Evolutionary conservation across 768 basidiomycete species (phyloP).

Genomic region (Pleurotus tuoliensis): DNA sequence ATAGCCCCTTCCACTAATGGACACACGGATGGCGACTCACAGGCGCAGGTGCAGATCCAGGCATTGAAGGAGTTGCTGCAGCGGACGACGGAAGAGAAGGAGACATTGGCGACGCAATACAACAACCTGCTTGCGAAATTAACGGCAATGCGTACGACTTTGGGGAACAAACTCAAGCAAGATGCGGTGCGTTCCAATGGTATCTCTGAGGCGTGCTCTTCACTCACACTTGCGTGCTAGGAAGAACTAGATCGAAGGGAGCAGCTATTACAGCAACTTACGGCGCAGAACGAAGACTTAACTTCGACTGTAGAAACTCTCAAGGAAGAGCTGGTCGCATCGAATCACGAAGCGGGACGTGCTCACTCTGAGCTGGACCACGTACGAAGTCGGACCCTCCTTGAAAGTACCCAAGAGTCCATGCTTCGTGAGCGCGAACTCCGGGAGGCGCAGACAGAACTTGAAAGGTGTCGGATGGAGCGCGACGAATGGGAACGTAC

Average conservation of each 20-base stretch:
- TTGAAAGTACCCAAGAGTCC: conserved; percentile 69
- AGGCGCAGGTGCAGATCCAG: conserved; percentile 19
- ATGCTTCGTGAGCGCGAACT: conserved; percentile 74
- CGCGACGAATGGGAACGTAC: conserved; percentile 56
- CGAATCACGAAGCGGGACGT: conserved; percentile 72
- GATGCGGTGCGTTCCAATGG: conserved; percentile 69
- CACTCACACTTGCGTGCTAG: conserved; percentile 38
- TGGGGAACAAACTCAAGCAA: conserved; percentile 92
- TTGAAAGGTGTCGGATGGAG: conserved; percentile 84
- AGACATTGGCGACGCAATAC: conserved; percentile 82
- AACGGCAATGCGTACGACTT: conserved; percentile 87
- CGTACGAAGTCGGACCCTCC: conserved; percentile 58
- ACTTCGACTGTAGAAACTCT: conserved; percentile 70
- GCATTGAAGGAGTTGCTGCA: conserved; percentile 74
- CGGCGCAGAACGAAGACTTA: conserved; percentile 74
- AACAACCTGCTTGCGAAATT: conserved; percentile 82
- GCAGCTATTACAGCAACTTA: conserved; percentile 75
- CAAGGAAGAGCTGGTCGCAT: conserved; percentile 71
- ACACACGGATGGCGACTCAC: conserved; percentile 24
- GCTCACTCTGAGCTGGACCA: conserved; percentile 66
- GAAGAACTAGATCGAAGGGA: conserved; percentile 97
- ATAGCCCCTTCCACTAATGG: conserved; percentile 4
- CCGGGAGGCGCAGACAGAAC: conserved; percentile 77
- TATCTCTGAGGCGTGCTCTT: conserved; percentile 13
- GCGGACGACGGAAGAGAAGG: conserved; percentile 79